Base-by-base conservation (phyloP, 495 filamentous ascomycete species). In the Aspergillus ostianus region DNA sequence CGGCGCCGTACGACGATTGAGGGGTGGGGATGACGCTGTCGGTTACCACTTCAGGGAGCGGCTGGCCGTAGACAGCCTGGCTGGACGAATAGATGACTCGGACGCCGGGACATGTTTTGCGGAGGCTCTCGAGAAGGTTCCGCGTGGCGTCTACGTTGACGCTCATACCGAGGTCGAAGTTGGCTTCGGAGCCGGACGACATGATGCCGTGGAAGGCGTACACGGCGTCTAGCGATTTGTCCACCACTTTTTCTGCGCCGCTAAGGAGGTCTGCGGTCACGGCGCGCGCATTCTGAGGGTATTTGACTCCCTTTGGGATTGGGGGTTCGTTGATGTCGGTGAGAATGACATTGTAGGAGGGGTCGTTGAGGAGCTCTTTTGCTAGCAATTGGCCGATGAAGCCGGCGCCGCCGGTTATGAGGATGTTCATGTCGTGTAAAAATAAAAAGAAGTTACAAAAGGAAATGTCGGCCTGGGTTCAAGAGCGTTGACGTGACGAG, bases 121-220 rank as follows among this genome's bases (percentile, higher is more conserved):
- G 78, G 0, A 90, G 77, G 4, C 74, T 73, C 18, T 89, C 82
- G 46, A 90, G 75, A 15, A 92, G 63, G 23, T 72, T 71, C n/a
- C 83, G 81, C 12, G 87, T 86, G 18, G 85, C 85, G 64, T 90
- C 81, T 30, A 92, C 76, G 73, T 92, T 92, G 41, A 90, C 87
- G 45, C 69, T 70, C 70, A 90, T 82, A 21, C 87, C 88, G 8
- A 88, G 78, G 29, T 90, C 86, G 68, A 88, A 86, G 71, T 92
- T 79, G 56, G 83, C 83, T 71, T 92, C 89, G 30, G 84, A 82
- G 27, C 86, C 87, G 15, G 85, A 83, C 6, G 86, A 89, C 89
- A 92, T 91, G 75, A 92, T 90, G 52, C 89, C 89, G 77, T 92
- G 89, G 77, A 92, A 87, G 65, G 89, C 74, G 74, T 88, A 91